Percentiles rank a stretch among this genome's conserved stretches.
Conservation (phyloP, 768 basidiomycete genomes). For the Lactifluus volemus region DNA sequence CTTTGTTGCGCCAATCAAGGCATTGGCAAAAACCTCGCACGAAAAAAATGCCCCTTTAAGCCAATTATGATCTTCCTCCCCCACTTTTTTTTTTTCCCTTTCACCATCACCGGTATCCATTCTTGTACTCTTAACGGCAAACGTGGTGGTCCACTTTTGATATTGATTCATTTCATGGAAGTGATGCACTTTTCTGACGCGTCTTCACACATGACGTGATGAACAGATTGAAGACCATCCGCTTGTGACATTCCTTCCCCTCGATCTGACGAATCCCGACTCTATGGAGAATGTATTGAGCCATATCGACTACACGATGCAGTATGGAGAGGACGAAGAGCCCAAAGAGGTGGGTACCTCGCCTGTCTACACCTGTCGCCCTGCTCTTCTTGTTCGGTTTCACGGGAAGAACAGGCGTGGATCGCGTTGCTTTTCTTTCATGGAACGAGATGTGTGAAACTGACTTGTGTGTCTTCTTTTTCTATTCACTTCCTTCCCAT, state of each 20-base stretch:
- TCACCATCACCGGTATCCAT: constrained; percentile 1
- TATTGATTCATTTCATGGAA: neutral
- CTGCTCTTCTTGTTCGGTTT: neutral
- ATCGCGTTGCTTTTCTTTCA: constrained; percentile 6
- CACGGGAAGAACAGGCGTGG: constrained; percentile 2
- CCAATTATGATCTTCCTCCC: neutral
- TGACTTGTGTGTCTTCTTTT: constrained; percentile 1
- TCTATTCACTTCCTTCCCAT: constrained; percentile 4
- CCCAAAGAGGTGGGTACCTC: constrained; percentile 68
- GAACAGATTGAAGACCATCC: constrained; percentile 97
- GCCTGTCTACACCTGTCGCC: neutral
- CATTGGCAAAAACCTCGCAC: constrained; percentile 8
- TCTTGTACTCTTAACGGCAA: constrained; percentile 8
- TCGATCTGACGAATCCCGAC: constrained; percentile 85
- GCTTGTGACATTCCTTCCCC: constrained; percentile 90
- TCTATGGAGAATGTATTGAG: constrained; percentile 86
- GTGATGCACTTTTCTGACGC: constrained; percentile 8
- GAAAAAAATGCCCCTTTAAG: neutral
- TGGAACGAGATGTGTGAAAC: constrained; percentile 5
- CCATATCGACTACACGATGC: constrained; percentile 97
- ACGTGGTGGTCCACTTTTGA: neutral
- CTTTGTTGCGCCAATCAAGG: constrained; percentile 8
- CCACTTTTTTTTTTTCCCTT: neutral
- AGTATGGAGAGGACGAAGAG: constrained; percentile 98
- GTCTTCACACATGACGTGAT: constrained; percentile 11